These are phyloP conservation scores for Solanum chacoense DNA, from an alignment of 305 asterid genomes.

Conservation along the genomic window DNA sequence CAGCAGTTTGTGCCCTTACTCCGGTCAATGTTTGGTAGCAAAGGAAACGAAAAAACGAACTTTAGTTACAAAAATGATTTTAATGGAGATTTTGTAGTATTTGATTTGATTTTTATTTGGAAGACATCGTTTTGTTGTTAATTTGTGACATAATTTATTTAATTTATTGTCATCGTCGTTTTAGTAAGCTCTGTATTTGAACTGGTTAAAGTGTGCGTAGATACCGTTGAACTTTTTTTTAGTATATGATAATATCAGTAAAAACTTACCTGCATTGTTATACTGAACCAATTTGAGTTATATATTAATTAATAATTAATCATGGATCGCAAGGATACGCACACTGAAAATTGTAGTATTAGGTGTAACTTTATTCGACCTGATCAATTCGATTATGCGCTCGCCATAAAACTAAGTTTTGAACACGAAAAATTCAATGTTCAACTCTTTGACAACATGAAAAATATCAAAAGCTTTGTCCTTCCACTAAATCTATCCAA, in stretches of 20 bases:
- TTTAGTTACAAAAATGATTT: not conserved
- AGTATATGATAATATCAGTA: not conserved
- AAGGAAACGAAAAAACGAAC: not conserved
- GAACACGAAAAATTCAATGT: not conserved
- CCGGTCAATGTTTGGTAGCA: not conserved
- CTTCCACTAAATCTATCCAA: not conserved
- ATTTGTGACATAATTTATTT: not conserved
- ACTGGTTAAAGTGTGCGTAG: not conserved
- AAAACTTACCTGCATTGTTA: not conserved
- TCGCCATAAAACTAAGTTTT: too few species aligned
- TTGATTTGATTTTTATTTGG: not conserved
- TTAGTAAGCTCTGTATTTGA: not conserved
- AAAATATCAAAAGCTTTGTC: not conserved
- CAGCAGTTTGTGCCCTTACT: not conserved
- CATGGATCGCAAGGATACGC: not conserved
- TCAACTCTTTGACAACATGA: not conserved
- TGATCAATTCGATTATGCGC: not conserved
- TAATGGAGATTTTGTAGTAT: not conserved
- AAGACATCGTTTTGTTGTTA: not conserved
- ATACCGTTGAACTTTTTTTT: not conserved
- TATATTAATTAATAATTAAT: not conserved
- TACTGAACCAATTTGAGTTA: not conserved
- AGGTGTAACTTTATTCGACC: not conserved
- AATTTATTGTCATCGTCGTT: not conserved
- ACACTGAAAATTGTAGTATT: not conserved